Conservation (phyloP, 805 yeast genomes). For the Starmera dryadoides region DNA sequence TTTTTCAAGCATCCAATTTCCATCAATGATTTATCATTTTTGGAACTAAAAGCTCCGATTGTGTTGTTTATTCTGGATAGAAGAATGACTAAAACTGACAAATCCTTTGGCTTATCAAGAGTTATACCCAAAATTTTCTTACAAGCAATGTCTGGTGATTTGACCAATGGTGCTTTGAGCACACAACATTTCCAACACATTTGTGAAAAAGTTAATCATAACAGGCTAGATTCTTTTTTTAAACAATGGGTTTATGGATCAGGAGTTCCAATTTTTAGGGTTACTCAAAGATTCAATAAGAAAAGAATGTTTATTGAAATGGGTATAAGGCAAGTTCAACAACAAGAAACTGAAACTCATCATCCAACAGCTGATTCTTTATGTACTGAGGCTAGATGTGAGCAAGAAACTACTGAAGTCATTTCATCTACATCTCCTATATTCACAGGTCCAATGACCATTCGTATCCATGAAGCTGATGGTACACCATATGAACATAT, state of each 20-base stretch:
- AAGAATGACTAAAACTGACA: constrained; percentile 93
- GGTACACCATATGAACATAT: constrained; percentile 99
- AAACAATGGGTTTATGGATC: constrained; percentile 89
- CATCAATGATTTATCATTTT: constrained; percentile 56
- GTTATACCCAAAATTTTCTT: constrained; percentile 86
- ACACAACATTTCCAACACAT: constrained; percentile 83
- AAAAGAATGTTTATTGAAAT: constrained; percentile 91
- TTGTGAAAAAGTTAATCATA: constrained; percentile 93
- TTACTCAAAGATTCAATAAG: constrained; percentile 88
- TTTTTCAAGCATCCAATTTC: constrained; percentile 56
- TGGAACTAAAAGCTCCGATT: constrained; percentile 76
- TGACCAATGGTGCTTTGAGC: constrained; percentile 68
- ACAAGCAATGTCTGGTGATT: constrained; percentile 94
- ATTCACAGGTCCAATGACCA: constrained; percentile 93
- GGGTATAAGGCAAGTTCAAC: constrained; percentile 87
- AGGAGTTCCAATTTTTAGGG: constrained; percentile 83
- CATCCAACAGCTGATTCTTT: constrained; percentile 30
- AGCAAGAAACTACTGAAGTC: constrained; percentile 4
- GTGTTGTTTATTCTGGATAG: constrained; percentile 79
- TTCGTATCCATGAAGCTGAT: constrained; percentile 94
- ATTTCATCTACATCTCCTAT: constrained; percentile 24
- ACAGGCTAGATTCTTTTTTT: constrained; percentile 74
- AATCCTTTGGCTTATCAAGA: constrained; percentile 85
- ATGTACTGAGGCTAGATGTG: constrained; percentile 28
- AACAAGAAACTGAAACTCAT: constrained; percentile 39